Evolutionary conservation across 2,329 filamentous ascomycete species (phyloP).

Genomic region (Stemphylium lycopersici): DNA sequence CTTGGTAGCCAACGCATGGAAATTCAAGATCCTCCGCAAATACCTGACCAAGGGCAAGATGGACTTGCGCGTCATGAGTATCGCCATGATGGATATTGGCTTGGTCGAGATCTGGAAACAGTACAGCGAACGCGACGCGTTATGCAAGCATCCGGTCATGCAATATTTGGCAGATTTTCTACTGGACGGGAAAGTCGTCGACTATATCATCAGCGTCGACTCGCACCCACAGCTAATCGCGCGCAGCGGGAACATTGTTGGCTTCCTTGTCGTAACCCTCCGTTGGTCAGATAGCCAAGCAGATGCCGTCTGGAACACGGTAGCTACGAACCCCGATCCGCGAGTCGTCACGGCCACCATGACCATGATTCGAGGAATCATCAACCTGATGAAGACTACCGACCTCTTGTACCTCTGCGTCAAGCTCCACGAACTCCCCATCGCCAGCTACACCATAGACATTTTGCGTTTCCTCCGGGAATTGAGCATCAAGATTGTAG

Average conservation of each 20-base stretch:
- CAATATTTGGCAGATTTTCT: constrained; percentile 73
- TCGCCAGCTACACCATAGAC: constrained; percentile 39
- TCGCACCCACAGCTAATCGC: constrained; percentile 90
- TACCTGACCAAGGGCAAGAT: constrained; percentile 86
- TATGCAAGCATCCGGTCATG: constrained; percentile 60
- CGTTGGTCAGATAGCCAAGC: constrained; percentile 75
- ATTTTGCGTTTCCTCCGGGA: constrained; percentile 41
- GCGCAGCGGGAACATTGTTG: constrained; percentile 81
- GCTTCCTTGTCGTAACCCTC: constrained; percentile 81
- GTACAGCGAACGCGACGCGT: constrained; percentile 54
- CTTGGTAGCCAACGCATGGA: constrained; percentile 69
- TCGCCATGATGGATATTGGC: constrained; percentile 73
- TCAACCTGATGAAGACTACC: constrained; percentile 51
- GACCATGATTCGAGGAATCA: constrained; percentile 64
- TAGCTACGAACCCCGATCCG: constrained; percentile 81
- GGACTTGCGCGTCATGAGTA: constrained; percentile 83
- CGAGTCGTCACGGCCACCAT: constrained; percentile 82
- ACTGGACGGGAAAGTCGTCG: constrained; percentile 71
- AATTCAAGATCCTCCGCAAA: constrained; percentile 70
- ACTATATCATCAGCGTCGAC: constrained; percentile 87
- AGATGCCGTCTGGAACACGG: constrained; percentile 82
- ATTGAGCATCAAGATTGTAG: constrained; percentile 27
- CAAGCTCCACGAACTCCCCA: constrained; percentile 64
- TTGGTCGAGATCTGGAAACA: constrained; percentile 66
- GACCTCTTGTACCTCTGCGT: constrained; percentile 67